A percentile compares a stretch with the other conserved stretches of the same genome.
Evolutionary conservation across 352 stramenopile species (phyloP).

Genomic region (Bremia lactucae): DNA sequence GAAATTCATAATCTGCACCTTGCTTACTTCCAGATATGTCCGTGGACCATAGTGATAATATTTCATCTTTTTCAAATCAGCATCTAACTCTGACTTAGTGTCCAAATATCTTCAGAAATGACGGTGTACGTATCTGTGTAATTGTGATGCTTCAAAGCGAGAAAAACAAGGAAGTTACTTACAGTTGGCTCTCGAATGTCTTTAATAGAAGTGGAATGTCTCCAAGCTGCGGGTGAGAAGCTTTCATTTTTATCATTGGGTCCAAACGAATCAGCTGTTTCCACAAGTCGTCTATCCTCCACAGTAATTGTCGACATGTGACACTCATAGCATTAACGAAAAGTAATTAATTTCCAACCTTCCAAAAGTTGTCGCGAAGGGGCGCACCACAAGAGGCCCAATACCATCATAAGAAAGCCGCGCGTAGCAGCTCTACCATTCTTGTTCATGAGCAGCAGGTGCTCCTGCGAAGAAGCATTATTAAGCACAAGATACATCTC

Average conservation of each 20-base stretch:
- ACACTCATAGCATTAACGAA: too few relatives aligned
- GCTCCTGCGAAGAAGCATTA: slow-evolving; percentile 51
- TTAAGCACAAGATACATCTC: slow-evolving; percentile 80
- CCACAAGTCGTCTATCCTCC: slow-evolving; percentile 55
- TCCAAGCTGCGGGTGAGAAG: slow-evolving; percentile 56
- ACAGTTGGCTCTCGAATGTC: slow-evolving; percentile 73
- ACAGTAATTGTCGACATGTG: too few relatives aligned
- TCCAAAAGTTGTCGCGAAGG: slow-evolving; percentile 48
- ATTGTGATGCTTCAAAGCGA: too few relatives aligned
- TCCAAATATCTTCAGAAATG: slow-evolving; percentile 42
- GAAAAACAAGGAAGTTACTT: too few relatives aligned
- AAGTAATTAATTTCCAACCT: slow-evolving; percentile 26
- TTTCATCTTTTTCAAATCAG: slow-evolving; percentile 68
- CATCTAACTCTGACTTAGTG: slow-evolving; percentile 57
- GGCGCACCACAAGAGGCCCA: slow-evolving; percentile 76
- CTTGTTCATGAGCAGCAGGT: slow-evolving; percentile 69
- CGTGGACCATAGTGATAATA: slow-evolving; percentile 61
- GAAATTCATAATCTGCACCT: slow-evolving; percentile 81
- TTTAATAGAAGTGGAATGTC: slow-evolving; percentile 66
- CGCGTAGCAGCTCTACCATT: slow-evolving; percentile 44
- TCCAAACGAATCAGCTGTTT: slow-evolving; percentile 64
- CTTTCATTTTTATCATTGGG: slow-evolving; percentile 39
- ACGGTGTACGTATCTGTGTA: too few relatives aligned
- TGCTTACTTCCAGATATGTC: slow-evolving; percentile 67
- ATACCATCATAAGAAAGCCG: slow-evolving; percentile 72